A percentile compares a stretch with the other conserved stretches of the same genome.
Conservation (phyloP, 2,329 filamentous ascomycete genomes). For the Aspergillus spinulosporus region DNA sequence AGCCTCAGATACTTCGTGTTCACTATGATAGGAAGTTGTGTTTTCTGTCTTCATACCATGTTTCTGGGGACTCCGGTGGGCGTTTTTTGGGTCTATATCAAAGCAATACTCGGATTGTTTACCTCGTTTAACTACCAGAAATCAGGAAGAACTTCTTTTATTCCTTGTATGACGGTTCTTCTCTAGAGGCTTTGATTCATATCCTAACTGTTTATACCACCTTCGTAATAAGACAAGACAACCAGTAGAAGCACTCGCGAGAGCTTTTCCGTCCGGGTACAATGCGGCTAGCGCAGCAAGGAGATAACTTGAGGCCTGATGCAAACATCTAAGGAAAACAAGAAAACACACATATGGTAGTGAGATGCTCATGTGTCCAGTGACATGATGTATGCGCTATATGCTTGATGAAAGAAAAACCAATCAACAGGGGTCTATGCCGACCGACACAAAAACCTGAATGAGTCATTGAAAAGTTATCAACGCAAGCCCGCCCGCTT, state of each 20-base stretch:
- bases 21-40: neutral
- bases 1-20: neutral
- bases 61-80: slow-evolving; percentile 22
- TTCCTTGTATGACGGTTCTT: neutral
- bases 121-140: neutral
- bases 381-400: slow-evolving; percentile 32
- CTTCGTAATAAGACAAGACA: slow-evolving; percentile 11
- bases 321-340: slow-evolving; percentile 23
- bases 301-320: slow-evolving; percentile 27
- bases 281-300: slow-evolving; percentile 8
- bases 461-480: slow-evolving; percentile 25
- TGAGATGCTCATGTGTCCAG: slow-evolving; percentile 30
- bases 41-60: neutral
- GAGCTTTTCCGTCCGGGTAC: slow-evolving; percentile 20
- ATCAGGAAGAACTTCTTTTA: neutral
- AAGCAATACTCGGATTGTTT: slow-evolving; percentile 9
- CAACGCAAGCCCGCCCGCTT: slow-evolving; percentile 39
- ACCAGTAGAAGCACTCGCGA: slow-evolving; percentile 21
- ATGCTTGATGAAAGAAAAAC: slow-evolving; percentile 35
- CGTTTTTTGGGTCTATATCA: slow-evolving; percentile 5
- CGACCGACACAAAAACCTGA: slow-evolving; percentile 26
- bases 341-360: slow-evolving; percentile 16
- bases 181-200: neutral
- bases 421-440: slow-evolving; percentile 27
- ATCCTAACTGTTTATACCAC: slow-evolving; percentile 7